Evolutionary conservation across 805 yeast species (phyloP), one percentile per base, ranked within the genome.

Genomic region (Yarrowia yakushimensis): DNA sequence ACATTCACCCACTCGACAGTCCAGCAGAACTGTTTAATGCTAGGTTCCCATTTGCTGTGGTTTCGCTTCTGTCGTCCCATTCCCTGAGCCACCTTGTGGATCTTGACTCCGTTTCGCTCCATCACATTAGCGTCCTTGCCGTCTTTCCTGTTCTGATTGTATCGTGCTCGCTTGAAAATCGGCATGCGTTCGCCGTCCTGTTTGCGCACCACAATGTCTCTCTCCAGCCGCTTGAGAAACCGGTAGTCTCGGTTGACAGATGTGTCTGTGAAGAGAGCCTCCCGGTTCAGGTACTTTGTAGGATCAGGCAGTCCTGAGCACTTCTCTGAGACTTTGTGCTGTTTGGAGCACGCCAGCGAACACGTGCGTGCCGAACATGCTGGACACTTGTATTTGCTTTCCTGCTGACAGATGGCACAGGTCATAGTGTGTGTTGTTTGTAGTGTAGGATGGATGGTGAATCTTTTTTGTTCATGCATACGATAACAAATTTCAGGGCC

Each of bases 191-290:
- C 63, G 28, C 86, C 93, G 0, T 72, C 72, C 67, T 83, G 85
- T 8, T 84, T 63, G 5, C 68, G 82, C 15, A 88, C 71, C n/a
- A 79, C 78, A 13, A 90, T 76, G 2, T 79, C 72, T 45, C 97
- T 75, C 54, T 85, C 85, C 62, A 89, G 68, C 20, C 75, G 77
- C 63, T 82, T 77, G 31, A 92, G 73, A 69, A 88, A 89, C 70
- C 89, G 87, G 72, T 90, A 92, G 71, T 92, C 97, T 65, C 97
- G 74, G 69, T 91, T 90, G 7, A 91, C 82, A 48, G 77, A 66
- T 12, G 69, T 50, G 34, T 84, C 82, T 4, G 67, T 64, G 37
- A 39, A 55, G 22, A 90, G 72, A 2, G 79, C 79, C 4, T 73
- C 72, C 59, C 81, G 78, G 0, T 83, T 68, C 0, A 88, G 74